A percentile compares a stretch with the other conserved stretches of the same genome.
Evolutionary conservation across 768 basidiomycete genomes (phyloP).

Genomic region (Vararia minispora): DNA sequence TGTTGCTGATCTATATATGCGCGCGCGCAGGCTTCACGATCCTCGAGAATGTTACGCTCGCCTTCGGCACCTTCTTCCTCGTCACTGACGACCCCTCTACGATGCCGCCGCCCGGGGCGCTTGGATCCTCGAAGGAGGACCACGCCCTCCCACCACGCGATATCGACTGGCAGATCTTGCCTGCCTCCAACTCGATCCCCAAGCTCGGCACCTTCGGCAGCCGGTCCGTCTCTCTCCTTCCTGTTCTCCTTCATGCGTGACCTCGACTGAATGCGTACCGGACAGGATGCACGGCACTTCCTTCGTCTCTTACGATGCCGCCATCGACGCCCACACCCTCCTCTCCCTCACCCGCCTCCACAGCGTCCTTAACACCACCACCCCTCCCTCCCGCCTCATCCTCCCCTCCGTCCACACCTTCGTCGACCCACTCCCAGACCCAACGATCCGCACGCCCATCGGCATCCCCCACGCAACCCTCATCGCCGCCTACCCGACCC

Average conservation of each 20-base stretch:
- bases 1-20: conserved; percentile 2
- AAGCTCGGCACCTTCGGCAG: conserved; percentile 22
- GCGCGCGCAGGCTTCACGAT: conserved; percentile 63
- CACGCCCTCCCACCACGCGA: conserved; percentile 30
- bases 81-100: conserved; percentile 53
- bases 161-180: conserved; percentile 41
- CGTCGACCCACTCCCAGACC: conserved; percentile 29
- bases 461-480: conserved; percentile 18
- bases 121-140: conserved; percentile 30
- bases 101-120: conserved; percentile 47
- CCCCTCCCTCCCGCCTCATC: conserved; percentile 40
- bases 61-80: conserved; percentile 62
- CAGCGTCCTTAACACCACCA: conserved; percentile 40
- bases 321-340: conserved; percentile 52
- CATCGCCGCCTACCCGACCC: conserved; percentile 64
- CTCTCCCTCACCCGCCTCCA: conserved; percentile 73
- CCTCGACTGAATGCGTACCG: too few species aligned
- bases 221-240: conserved; percentile 14
- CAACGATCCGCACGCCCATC: conserved; percentile 23
- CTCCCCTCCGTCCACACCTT: conserved; percentile 61
- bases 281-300: conserved; percentile 55
- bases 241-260: not conserved
- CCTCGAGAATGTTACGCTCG: conserved; percentile 70
- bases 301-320: conserved; percentile 31
- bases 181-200: conserved; percentile 12